Evolutionary conservation across 139 green algal species (phyloP).

Genomic region (Edaphochlamys debaryana): DNA sequence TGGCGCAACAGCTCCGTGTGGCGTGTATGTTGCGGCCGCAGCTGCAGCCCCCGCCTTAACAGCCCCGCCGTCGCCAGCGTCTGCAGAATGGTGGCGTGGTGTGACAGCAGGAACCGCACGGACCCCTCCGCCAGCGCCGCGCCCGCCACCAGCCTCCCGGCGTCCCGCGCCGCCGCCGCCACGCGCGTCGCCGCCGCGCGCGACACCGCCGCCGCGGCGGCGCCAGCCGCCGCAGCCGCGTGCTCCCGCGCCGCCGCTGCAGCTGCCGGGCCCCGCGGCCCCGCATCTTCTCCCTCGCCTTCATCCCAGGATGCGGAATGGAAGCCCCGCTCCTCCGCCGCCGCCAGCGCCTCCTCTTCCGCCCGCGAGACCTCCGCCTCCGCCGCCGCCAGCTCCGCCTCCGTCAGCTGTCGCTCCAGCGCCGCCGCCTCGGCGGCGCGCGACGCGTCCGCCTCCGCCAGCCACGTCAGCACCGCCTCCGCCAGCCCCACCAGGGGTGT

Average conservation of each 20-base stretch:
- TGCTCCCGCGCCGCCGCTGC: no score
- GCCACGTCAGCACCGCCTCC: constrained; percentile 4
- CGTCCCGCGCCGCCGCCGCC: constrained; percentile 22
- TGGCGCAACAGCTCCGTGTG: constrained; percentile 25
- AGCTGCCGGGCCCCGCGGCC: neutral
- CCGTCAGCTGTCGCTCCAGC: neutral
- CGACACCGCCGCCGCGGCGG: neutral
- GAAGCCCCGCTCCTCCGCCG: neutral
- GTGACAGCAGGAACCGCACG: constrained; percentile 18
- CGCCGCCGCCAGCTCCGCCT: constrained; percentile 14
- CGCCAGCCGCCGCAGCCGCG: neutral
- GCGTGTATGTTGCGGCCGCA: neutral
- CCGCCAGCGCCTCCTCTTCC: neutral
- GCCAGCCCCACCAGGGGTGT: constrained; percentile 15
- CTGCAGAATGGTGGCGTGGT: constrained; percentile 8
- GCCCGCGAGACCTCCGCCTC: neutral
- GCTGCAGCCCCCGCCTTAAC: constrained; percentile 16
- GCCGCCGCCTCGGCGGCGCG: neutral
- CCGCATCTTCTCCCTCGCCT: neutral
- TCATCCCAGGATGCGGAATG: neutral
- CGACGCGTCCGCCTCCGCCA: neutral
- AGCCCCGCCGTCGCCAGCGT: constrained; percentile 25
- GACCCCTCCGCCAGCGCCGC: constrained; percentile 11
- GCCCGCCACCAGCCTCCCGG: neutral
- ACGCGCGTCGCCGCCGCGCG: constrained; percentile 19